Evolutionary conservation across 495 filamentous ascomycete species (phyloP), one percentile per base, ranked within the genome.

Genomic region (Tetracladium marchalianum): DNA sequence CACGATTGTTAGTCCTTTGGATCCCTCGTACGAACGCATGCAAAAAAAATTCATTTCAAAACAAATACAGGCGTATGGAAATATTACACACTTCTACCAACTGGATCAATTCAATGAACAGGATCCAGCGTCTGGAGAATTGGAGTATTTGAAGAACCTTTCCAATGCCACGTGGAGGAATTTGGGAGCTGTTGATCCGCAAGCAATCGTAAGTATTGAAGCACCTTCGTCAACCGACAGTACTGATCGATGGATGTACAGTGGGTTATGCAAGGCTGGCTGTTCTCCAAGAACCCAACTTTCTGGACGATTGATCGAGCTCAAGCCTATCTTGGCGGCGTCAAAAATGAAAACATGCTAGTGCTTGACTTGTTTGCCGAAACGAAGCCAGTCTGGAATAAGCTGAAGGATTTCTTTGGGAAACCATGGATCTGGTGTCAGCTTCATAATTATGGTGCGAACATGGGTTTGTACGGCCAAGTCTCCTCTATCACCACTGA

Each of bases 181-280:
- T 36, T 54, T 77, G 32, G 75, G 75, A 49, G 49, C 65, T 7
- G 73, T 65, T 0, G 68, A 72, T 46, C 64, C 72, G 1, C 52
- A 65, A 7, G 72, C 72, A 1, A 59, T 73, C 6, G 22, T 27
- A 27, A 3, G 22, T 27, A 27, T 27, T 7, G 7, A 27, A 27
- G 22, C 22, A 3, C 7, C 22, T 27, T 27, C 22, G 3, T 27
- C 3, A 7, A 27, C 3, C 3, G 7, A 27, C 3, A 27, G 3
- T 27, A 27, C 22, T 27, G 7, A 27, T 27, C 7, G 3, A 3
- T 3, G 22, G 22, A 3, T 27, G 22, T 27, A 7, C 22, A 27
- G 22, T 77, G 73, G 73, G 51, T 75, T 39, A 72, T 77, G 69
- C 73, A 77, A 50, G 73, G 71, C 19, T 77, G 73, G 73, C 57